These are phyloP conservation scores for Pichia kluyveri DNA, from an alignment of 805 yeast genomes.

Conservation along the genomic window DNA sequence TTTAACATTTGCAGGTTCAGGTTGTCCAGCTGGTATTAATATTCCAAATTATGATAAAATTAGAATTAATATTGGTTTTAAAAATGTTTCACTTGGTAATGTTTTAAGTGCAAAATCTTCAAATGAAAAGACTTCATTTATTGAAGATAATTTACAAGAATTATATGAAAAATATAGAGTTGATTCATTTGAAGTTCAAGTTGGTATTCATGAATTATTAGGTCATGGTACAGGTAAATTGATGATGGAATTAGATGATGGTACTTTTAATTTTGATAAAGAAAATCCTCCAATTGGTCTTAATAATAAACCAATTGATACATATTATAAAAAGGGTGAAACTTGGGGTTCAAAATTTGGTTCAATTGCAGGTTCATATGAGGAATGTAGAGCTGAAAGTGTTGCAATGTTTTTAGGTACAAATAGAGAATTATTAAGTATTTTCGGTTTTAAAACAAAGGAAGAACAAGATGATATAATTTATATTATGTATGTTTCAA, in stretches of 20 bases:
- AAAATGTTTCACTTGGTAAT: slow-evolving; percentile 84
- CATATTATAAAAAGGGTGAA: slow-evolving; percentile 71
- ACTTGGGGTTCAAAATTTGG: slow-evolving; percentile 91
- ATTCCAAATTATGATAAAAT: slow-evolving; percentile 91
- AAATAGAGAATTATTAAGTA: slow-evolving; percentile 54
- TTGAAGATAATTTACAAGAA: slow-evolving; percentile 42
- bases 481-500: slow-evolving; percentile 61
- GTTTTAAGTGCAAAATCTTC: slow-evolving; percentile 68
- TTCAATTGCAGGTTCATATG: slow-evolving; percentile 75
- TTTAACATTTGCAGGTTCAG: slow-evolving; percentile 80
- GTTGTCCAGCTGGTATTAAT: slow-evolving; percentile 89
- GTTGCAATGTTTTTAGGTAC: slow-evolving; percentile 78
- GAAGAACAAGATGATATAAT: slow-evolving; percentile 57
- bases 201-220: slow-evolving; percentile 83
- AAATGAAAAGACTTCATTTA: slow-evolving; percentile 61
- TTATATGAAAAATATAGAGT: slow-evolving; percentile 63
- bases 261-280: slow-evolving; percentile 64
- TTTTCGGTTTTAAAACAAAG: slow-evolving; percentile 56
- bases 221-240: slow-evolving; percentile 92
- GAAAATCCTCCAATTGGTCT: slow-evolving; percentile 52
- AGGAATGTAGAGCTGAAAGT: slow-evolving; percentile 88
- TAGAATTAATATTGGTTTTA: slow-evolving; percentile 74
- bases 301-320: slow-evolving; percentile 50
- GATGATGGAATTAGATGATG: slow-evolving; percentile 47
- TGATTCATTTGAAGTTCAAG: slow-evolving; percentile 87